phyloP scores from a whole-genome alignment of 441 rosid species.

The Corymbia calophylla region DNA sequence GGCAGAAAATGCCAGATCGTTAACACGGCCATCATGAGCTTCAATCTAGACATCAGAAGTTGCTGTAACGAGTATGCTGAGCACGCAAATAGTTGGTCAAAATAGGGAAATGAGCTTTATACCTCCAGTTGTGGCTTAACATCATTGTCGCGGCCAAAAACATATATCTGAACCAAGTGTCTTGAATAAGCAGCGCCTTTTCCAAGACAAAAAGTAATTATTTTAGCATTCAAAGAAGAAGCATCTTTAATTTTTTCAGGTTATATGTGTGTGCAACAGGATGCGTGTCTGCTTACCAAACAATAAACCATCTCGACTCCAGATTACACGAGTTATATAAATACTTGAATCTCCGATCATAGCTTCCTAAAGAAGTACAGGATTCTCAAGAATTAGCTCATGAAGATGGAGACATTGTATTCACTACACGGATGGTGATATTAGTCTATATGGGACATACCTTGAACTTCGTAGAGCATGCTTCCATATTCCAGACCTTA shows the following conservation, averaged over 20 bases:
- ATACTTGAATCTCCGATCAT: conserved; percentile 30
- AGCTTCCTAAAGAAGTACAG: conserved; percentile 15
- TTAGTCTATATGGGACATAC: background rate
- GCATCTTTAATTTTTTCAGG: background rate
- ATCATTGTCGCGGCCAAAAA: conserved; percentile 42
- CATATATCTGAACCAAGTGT: conserved; percentile 64
- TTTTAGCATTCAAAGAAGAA: background rate
- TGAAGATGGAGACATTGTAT: background rate
- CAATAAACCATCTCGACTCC: conserved; percentile 49
- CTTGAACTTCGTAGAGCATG: conserved; percentile 18
- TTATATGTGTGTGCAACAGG: background rate
- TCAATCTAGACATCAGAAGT: background rate
- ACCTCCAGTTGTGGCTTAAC: conserved; percentile 61
- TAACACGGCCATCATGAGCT: background rate
- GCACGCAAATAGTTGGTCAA: background rate
- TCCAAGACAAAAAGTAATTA: background rate
- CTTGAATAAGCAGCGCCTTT: conserved; percentile 69
- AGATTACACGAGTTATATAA: conserved; percentile 38
- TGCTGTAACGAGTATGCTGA: background rate
- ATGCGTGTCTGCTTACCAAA: conserved; percentile 22
- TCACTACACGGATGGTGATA: background rate
- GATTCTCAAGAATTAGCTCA: background rate
- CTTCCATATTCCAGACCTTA: background rate
- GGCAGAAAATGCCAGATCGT: background rate
- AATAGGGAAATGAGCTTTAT: background rate